Conservation (phyloP, 116 monocot genomes). For the Cymodocea nodosa region DNA sequence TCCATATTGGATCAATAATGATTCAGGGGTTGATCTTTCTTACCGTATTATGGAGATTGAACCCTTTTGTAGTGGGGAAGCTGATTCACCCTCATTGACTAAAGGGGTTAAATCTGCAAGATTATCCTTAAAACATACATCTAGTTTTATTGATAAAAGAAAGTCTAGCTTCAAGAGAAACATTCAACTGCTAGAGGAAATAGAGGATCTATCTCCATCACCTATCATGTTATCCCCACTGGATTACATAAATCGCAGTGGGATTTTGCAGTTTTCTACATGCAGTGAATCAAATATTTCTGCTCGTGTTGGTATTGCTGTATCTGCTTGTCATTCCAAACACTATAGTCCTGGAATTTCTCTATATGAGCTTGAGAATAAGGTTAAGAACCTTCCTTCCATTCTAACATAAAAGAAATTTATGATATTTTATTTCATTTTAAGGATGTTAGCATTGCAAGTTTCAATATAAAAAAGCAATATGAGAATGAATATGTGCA, state of each 20-base stretch:
- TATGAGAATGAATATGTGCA: constrained; percentile 15
- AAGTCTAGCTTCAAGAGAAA: constrained; percentile 35
- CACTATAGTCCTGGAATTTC: constrained; percentile 74
- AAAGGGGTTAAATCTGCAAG: constrained; percentile 78
- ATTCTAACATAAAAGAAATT: background rate
- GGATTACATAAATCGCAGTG: constrained; percentile 46
- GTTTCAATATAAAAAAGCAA: background rate
- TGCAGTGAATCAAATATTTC: constrained; percentile 30
- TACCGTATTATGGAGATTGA: constrained; percentile 74
- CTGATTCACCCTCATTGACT: constrained; percentile 36
- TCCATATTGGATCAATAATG: constrained; percentile 87
- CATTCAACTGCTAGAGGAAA: constrained; percentile 44
- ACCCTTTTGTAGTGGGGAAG: constrained; percentile 43
- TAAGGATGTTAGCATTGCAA: background rate
- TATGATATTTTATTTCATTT: background rate
- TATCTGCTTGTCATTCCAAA: constrained; percentile 55
- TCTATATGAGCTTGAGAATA: constrained; percentile 76
- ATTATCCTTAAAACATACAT: constrained; percentile 42
- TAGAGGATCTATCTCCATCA: constrained; percentile 45
- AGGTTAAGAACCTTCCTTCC: constrained; percentile 27
- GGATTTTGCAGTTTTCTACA: constrained; percentile 33
- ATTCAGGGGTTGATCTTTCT: constrained; percentile 49
- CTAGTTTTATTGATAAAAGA: constrained; percentile 48
- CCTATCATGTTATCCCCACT: constrained; percentile 86
- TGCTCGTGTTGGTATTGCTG: constrained; percentile 57